A percentile compares a stretch with the other conserved stretches of the same genome.
These are phyloP conservation scores for Aspergillus uvarum DNA, from an alignment of 2,329 filamentous ascomycete species.

Conservation along the genomic window DNA sequence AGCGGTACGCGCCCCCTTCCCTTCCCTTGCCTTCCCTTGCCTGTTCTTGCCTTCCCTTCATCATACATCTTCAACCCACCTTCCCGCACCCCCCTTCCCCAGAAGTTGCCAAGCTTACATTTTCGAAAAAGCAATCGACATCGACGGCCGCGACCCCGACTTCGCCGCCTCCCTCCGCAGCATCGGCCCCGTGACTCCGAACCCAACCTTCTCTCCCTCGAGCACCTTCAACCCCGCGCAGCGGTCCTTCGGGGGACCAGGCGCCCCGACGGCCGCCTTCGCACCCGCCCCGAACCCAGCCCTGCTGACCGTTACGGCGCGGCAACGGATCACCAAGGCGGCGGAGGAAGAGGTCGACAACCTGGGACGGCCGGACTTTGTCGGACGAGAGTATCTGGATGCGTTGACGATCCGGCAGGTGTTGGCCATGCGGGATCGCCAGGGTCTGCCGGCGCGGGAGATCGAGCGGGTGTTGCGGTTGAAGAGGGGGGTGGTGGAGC, in stretches of 20 bases:
- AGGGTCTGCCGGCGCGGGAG: constrained; percentile 34
- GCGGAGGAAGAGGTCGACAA: constrained; percentile 57
- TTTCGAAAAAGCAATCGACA: constrained; percentile 51
- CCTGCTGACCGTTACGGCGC: constrained; percentile 53
- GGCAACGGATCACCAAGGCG: constrained; percentile 51
- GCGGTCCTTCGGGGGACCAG: not conserved
- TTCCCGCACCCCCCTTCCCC: no score
- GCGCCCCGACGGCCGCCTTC: constrained; percentile 35
- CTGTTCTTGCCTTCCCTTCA: not conserved
- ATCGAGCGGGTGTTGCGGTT: constrained; percentile 49
- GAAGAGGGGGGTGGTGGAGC: constrained; percentile 44
- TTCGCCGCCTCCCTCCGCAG: constrained; percentile 78
- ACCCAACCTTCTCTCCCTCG: constrained; percentile 56
- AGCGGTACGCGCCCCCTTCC: constrained; percentile 28
- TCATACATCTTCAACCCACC: not conserved
- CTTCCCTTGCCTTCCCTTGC: not conserved
- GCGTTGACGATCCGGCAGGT: constrained; percentile 51
- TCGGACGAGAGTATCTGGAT: constrained; percentile 50
- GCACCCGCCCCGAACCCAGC: constrained; percentile 52
- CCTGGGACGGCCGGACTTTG: constrained; percentile 41
- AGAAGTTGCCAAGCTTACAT: not conserved
- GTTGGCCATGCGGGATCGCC: constrained; percentile 49
- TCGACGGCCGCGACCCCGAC: constrained; percentile 61
- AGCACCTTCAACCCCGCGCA: constrained; percentile 48
- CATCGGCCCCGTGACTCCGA: constrained; percentile 59